Evolutionary conservation across 1,284 basidiomycete species (phyloP).

Genomic region (Irpex sp.): DNA sequence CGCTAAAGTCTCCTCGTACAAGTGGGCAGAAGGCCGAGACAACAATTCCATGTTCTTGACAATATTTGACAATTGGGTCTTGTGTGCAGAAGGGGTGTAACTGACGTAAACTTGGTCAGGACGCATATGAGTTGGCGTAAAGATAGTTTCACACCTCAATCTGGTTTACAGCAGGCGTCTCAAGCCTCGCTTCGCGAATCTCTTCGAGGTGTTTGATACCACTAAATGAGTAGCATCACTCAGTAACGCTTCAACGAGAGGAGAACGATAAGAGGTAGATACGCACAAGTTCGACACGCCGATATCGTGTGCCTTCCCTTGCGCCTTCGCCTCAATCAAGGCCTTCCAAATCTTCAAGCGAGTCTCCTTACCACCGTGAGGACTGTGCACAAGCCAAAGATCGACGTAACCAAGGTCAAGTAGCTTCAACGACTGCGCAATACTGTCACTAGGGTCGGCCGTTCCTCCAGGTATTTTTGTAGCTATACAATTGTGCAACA

Average conservation of each 20-base stretch:
- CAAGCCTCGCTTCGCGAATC: slow-evolving; percentile 54
- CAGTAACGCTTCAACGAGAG: neutral
- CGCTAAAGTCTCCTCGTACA: slow-evolving; percentile 37
- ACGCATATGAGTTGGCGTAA: neutral
- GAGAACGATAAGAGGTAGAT: neutral
- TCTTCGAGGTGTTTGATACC: slow-evolving; percentile 74
- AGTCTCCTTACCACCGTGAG: slow-evolving; percentile 34
- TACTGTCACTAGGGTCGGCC: neutral
- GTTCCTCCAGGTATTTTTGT: slow-evolving; percentile 1
- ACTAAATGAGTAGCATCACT: slow-evolving; percentile 35
- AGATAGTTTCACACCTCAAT: slow-evolving; percentile 50
- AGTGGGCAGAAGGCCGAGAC: slow-evolving; percentile 66
- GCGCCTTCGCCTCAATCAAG: slow-evolving; percentile 31
- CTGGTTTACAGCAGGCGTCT: slow-evolving; percentile 75
- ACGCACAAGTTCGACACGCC: slow-evolving; percentile 62
- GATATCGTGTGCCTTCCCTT: slow-evolving; percentile 45
- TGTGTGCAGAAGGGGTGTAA: slow-evolving; percentile 87
- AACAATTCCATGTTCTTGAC: slow-evolving; percentile 60
- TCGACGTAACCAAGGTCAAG: slow-evolving; percentile 40
- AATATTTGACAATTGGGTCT: slow-evolving; percentile 73
- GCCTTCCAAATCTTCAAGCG: slow-evolving; percentile 42
- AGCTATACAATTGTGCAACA: neutral
- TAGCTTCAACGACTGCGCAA: slow-evolving; percentile 8
- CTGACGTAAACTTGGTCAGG: slow-evolving; percentile 29
- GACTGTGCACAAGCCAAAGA: slow-evolving; percentile 54